Evolutionary conservation across 768 basidiomycete genomes (phyloP), one percentile per base, ranked within the genome.

Genomic region (Trichaptum fuscoviolaceum): DNA sequence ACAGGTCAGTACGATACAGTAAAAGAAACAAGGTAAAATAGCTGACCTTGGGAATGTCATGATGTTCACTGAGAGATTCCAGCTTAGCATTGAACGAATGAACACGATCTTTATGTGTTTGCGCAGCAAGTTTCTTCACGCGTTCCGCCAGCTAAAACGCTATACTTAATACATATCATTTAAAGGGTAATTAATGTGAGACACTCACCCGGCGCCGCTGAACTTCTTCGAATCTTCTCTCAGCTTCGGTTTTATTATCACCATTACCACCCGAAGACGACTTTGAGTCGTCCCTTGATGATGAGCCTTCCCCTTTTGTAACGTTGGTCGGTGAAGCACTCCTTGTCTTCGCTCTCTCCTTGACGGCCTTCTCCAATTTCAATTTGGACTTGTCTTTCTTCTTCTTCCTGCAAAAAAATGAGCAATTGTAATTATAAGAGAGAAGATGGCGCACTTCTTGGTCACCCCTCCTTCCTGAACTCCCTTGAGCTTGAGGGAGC

Each of bases 51-150:
- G 94, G 94, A 72, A 95, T 95, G 75, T 96, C 94, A 76, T 96
- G 92, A 83, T 95, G 95, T 79, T 96, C 94, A 76, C 91, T 92
- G 66, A 95, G 83, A 66, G 85, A 80, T 77, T 96, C 95, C 9
- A 97, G 81, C 74, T 95, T 91, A 26, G 84, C 72, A 73, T 97
- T 97, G 72, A 96, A 93, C 72, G 95, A 93, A 69, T 85, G 87
- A 42, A 97, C 95, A 58, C 95, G 89, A 68, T 97, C 95, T 78
- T 97, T 97, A 78, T 97, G 95, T 7, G 92, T 93, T 79, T 91
- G 93, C 72, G 81, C 81, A 0, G 95, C 94, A 72, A 92, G 73
- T 77, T 86, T 92, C 20, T 85, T 83, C 20, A 96, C 91, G 70
- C 85, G 87, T 67, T 87, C 85, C 25, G 84, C 84, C 60, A 95